A percentile compares a stretch with the other conserved stretches of the same genome.
These are phyloP conservation scores for Syzygium jambos DNA, from an alignment of 345 rosid genomes.

Conservation along the genomic window DNA sequence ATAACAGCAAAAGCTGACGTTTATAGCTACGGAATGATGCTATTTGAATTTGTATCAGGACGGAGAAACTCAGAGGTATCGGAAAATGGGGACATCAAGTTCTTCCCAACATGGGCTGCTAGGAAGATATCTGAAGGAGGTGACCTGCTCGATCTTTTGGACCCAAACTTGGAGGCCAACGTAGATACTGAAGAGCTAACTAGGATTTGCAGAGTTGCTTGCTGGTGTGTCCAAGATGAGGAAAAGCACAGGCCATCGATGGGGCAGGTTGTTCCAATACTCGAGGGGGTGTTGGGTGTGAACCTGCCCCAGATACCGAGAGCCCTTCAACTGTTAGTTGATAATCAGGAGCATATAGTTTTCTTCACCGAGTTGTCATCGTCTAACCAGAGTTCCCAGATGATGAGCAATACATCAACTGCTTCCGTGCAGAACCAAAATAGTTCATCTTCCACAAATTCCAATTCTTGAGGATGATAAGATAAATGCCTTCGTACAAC, in stretches of 20 bases:
- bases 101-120: conserved; percentile 59
- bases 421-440: conserved; percentile 20
- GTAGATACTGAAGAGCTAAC: conserved; percentile 45
- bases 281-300: conserved; percentile 59
- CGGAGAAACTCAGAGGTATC: conserved; percentile 55
- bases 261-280: conserved; percentile 80
- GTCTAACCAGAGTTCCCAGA: conserved; percentile 17
- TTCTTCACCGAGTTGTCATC: conserved; percentile 43
- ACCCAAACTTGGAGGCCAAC: conserved; percentile 24
- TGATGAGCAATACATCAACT: conserved; percentile 12
- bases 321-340: conserved; percentile 35
- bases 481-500: background rate
- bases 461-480: background rate
- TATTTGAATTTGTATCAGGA: conserved; percentile 66
- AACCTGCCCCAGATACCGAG: conserved; percentile 52
- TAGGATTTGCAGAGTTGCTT: conserved; percentile 54
- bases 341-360: conserved; percentile 22
- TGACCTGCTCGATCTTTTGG: conserved; percentile 36
- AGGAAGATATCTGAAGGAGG: conserved; percentile 28
- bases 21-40: conserved; percentile 87
- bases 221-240: conserved; percentile 86
- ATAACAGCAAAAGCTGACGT: conserved; percentile 81
- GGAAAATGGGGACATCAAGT: conserved; percentile 28
- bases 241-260: conserved; percentile 65
- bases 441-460: background rate